phyloP scores from a whole-genome alignment of 352 stramenopile species.

The Pythium volutum region DNA sequence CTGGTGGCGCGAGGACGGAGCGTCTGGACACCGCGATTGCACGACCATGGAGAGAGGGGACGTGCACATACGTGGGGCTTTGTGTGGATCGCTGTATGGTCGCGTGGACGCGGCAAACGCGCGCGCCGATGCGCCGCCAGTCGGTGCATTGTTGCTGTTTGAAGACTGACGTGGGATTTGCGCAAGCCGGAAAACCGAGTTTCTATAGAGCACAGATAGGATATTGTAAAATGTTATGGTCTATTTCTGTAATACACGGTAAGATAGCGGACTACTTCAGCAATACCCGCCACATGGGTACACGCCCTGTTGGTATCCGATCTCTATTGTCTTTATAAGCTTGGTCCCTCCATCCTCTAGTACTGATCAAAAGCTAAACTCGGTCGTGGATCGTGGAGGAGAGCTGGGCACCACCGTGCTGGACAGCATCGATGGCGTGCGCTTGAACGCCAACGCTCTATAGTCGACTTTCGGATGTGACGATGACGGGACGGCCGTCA shows the following conservation, averaged over 20 bases:
- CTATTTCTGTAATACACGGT: background rate
- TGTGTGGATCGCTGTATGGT: background rate
- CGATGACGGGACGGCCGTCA: constrained; percentile 5
- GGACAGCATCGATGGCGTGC: constrained; percentile 13
- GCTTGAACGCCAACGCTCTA: constrained; percentile 48
- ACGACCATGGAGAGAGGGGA: background rate
- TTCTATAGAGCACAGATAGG: too few species aligned
- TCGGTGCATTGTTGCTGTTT: background rate
- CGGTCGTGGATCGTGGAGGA: background rate
- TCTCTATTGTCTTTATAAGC: too few species aligned
- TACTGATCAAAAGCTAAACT: background rate
- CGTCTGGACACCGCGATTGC: background rate
- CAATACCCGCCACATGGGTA: too few species aligned
- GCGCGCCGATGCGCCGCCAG: background rate
- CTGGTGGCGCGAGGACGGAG: constrained; percentile 3
- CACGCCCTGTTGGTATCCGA: too few species aligned
- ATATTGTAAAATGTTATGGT: too few species aligned
- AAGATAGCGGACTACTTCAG: background rate
- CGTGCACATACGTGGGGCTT: background rate
- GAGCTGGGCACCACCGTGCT: background rate
- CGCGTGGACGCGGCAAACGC: background rate
- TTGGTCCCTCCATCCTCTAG: background rate
- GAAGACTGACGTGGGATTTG: background rate
- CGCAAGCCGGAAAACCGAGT: too few species aligned
- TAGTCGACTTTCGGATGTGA: constrained; percentile 34